Conservation (phyloP, 1,139 yeast species). For the Pneumocystis wakefieldiae region DNA sequence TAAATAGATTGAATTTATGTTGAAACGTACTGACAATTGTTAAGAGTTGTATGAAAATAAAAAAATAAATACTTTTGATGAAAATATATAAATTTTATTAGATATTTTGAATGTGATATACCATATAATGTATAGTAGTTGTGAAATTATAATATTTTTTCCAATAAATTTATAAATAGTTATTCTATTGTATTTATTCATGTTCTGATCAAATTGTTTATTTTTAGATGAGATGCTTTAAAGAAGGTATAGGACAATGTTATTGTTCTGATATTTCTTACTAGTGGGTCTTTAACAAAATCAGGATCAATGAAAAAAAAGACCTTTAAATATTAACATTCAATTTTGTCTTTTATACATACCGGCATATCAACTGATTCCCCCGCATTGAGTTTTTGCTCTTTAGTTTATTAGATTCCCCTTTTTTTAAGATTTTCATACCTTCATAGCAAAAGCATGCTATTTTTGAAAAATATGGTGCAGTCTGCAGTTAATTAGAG, state of each 20-base stretch:
- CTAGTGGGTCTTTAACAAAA: constrained; percentile 82
- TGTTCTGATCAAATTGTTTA: background rate
- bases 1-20: too few species aligned
- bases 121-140: background rate
- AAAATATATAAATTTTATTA: too few species aligned
- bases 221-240: constrained; percentile 20
- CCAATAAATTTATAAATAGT: too few species aligned
- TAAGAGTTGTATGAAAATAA: too few species aligned
- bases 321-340: constrained; percentile 24
- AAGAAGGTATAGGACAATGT: constrained; percentile 88
- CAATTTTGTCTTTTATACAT: background rate
- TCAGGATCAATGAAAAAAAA: constrained; percentile 98
- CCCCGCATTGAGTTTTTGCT: constrained; percentile 82
- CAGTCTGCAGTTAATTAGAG: constrained; percentile 39
- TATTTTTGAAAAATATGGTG: constrained; percentile 88
- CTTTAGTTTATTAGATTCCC: constrained; percentile 24
- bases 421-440: background rate
- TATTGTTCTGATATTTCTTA: constrained; percentile 81
- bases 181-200: background rate
- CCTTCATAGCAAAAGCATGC: constrained; percentile 91
- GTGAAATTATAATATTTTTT: too few species aligned
- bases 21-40: too few species aligned
- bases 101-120: too few species aligned
- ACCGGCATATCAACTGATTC: constrained; percentile 97
- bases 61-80: too few species aligned